phyloP scores from a whole-genome alignment of 768 basidiomycete genomes.

The Candolleomyces eurysporus region DNA sequence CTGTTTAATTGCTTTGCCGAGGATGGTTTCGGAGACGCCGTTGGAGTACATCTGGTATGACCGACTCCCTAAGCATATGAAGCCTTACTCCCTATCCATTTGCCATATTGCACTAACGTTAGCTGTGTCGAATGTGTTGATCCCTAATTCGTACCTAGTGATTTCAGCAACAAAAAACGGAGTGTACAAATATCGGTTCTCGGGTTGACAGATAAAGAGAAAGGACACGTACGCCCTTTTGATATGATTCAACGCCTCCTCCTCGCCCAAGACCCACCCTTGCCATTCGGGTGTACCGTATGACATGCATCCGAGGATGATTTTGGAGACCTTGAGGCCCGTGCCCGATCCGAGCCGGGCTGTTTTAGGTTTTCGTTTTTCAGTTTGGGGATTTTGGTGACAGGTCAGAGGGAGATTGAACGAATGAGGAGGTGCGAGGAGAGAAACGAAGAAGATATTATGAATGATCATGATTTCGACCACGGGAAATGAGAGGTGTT shows the following conservation, averaged over 20 bases:
- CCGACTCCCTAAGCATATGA: too few species aligned
- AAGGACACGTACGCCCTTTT: constrained; percentile 37
- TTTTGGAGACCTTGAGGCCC: constrained; percentile 61
- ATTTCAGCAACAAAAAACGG: too few species aligned
- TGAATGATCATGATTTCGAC: too few species aligned
- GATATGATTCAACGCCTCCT: constrained; percentile 52
- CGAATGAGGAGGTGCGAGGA: too few species aligned
- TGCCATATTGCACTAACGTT: constrained; percentile 26
- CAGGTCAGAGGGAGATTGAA: too few species aligned
- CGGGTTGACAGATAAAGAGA: background rate
- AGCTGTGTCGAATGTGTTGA: constrained; percentile 62
- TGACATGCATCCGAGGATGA: constrained; percentile 64
- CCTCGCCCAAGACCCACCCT: constrained; percentile 43
- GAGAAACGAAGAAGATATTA: too few species aligned
- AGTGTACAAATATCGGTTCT: too few species aligned
- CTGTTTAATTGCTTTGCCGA: constrained; percentile 71
- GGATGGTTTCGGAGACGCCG: constrained; percentile 60
- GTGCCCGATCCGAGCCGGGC: constrained; percentile 47
- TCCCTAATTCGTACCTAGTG: constrained; percentile 54
- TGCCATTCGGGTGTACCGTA: constrained; percentile 57
- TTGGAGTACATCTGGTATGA: constrained; percentile 56
- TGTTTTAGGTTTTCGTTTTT: constrained; percentile 12
- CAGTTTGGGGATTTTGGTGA: too few species aligned
- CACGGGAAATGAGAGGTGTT: too few species aligned
- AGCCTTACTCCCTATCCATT: too few species aligned